Conservation (phyloP, 2,329 filamentous ascomycete genomes). For the Botryosphaeria agaves region DNA sequence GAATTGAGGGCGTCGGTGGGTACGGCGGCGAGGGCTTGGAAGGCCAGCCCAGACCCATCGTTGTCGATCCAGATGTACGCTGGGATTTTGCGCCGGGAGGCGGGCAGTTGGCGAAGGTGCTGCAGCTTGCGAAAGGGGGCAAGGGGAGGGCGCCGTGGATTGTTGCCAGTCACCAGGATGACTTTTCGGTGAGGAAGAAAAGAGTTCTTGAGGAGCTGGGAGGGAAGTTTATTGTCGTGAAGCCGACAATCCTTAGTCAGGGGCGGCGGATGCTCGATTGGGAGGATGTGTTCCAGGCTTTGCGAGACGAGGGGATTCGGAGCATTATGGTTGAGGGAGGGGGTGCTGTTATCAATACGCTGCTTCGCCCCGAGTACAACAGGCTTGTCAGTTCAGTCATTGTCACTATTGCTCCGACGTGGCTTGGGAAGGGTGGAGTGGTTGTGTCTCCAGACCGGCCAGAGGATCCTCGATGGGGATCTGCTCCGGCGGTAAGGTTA, state of each 20-base stretch:
- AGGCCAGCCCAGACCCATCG: constrained; percentile 60
- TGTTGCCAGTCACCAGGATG: constrained; percentile 29
- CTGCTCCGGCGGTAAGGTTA: constrained; percentile 44
- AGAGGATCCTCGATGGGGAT: constrained; percentile 28
- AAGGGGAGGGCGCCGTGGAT: constrained; percentile 60
- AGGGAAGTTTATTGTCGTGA: constrained; percentile 7
- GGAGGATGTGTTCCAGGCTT: constrained; percentile 41
- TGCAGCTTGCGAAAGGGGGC: constrained; percentile 45
- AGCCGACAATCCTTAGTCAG: constrained; percentile 22
- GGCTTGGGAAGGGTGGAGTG: constrained; percentile 72
- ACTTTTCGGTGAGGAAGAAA: constrained; percentile 16
- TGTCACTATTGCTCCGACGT: constrained; percentile 77
- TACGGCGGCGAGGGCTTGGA: constrained; percentile 34
- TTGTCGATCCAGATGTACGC: constrained; percentile 63
- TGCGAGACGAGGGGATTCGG: constrained; percentile 42
- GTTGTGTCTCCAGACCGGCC: constrained; percentile 53
- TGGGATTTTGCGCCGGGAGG: constrained; percentile 46
- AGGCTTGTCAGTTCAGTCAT: constrained; percentile 61
- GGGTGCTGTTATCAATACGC: constrained; percentile 60
- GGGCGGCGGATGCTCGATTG: constrained; percentile 32
- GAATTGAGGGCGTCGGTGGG: constrained; percentile 43
- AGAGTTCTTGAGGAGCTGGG: constrained; percentile 20
- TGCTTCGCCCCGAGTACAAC: constrained; percentile 47
- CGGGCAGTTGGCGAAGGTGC: constrained; percentile 36
- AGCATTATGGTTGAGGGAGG: constrained; percentile 93